phyloP scores from a whole-genome alignment of 139 green algal genomes.

The Chlamydomonas eustigma region DNA sequence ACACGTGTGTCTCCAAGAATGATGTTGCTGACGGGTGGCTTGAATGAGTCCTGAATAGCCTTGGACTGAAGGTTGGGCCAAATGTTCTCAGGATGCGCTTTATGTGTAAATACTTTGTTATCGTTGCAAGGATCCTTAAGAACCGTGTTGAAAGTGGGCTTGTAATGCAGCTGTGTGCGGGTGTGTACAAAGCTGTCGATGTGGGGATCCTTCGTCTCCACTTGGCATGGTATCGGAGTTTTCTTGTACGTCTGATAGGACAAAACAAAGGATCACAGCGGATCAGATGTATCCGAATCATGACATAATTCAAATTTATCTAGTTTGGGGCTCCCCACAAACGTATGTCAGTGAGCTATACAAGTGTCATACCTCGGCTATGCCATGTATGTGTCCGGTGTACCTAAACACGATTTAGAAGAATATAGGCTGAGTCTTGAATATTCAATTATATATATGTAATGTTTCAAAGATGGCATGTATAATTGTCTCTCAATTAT shows the following conservation, averaged over 20 bases:
- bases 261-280: no score
- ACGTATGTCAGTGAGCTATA: no score
- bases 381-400: conserved; percentile 58
- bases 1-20: conserved; percentile 61
- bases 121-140: conserved; percentile 58
- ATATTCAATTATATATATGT: not conserved
- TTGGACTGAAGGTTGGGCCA: conserved; percentile 58
- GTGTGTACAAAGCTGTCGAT: conserved; percentile 64
- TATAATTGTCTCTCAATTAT: no score
- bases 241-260: conserved; percentile 71
- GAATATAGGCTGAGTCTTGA: no score
- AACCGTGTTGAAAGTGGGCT: conserved; percentile 16
- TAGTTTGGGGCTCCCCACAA: no score
- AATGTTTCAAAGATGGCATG: no score
- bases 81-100: conserved; percentile 50
- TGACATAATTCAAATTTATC: no score
- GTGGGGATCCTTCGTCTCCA: conserved; percentile 54
- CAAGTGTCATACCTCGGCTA: no score
- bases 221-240: conserved; percentile 64
- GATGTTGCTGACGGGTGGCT: conserved; percentile 60
- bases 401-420: conserved; percentile 43
- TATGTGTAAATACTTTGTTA: conserved; percentile 39
- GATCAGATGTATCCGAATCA: no score
- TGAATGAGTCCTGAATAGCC: conserved; percentile 51
- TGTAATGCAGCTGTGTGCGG: conserved; percentile 28